phyloP scores from a whole-genome alignment of 2,329 filamentous ascomycete species.

The Penicillium italicum region DNA sequence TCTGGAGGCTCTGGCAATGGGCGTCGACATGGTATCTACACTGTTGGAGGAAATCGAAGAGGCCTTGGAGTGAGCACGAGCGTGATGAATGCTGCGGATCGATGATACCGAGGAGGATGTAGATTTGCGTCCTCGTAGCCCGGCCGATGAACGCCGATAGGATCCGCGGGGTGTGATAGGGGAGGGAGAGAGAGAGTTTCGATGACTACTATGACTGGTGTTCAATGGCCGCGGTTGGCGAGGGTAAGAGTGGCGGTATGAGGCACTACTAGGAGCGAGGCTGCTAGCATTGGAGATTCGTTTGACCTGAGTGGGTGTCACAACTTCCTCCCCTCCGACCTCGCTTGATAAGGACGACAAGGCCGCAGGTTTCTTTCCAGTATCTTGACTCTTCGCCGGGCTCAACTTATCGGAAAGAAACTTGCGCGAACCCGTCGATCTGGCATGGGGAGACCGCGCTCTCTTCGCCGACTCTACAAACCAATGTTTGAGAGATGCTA shows the following conservation, averaged over 20 bases:
- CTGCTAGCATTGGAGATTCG: slow-evolving; percentile 42
- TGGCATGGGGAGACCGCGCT: slow-evolving; percentile 54
- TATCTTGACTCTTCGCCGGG: slow-evolving; percentile 39
- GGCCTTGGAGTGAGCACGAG: slow-evolving; percentile 87
- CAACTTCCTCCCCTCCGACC: slow-evolving; percentile 25
- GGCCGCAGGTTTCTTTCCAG: slow-evolving; percentile 26
- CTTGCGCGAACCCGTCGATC: slow-evolving; percentile 35
- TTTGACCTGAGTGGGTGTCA: slow-evolving; percentile 40
- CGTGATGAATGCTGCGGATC: slow-evolving; percentile 83
- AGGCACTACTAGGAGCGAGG: slow-evolving; percentile 42
- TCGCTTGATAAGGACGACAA: slow-evolving; percentile 22
- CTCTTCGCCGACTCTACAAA: slow-evolving; percentile 65
- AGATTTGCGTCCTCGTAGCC: slow-evolving; percentile 86
- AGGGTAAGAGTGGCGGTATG: slow-evolving; percentile 42
- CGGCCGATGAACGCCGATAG: slow-evolving; percentile 75
- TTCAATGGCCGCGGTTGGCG: slow-evolving; percentile 37
- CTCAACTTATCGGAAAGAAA: slow-evolving; percentile 40
- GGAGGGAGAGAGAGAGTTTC: slow-evolving; percentile 79
- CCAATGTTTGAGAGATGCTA: slow-evolving; percentile 68
- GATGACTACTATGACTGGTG: slow-evolving; percentile 39
- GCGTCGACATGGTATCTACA: slow-evolving; percentile 64
- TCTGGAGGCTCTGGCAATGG: slow-evolving; percentile 63
- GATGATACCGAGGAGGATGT: slow-evolving; percentile 94
- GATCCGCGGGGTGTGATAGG: slow-evolving; percentile 85
- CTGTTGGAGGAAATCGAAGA: slow-evolving; percentile 85